These are phyloP conservation scores for Emericellopsis atlantica DNA, from an alignment of 2,329 filamentous ascomycete species.

Conservation along the genomic window DNA sequence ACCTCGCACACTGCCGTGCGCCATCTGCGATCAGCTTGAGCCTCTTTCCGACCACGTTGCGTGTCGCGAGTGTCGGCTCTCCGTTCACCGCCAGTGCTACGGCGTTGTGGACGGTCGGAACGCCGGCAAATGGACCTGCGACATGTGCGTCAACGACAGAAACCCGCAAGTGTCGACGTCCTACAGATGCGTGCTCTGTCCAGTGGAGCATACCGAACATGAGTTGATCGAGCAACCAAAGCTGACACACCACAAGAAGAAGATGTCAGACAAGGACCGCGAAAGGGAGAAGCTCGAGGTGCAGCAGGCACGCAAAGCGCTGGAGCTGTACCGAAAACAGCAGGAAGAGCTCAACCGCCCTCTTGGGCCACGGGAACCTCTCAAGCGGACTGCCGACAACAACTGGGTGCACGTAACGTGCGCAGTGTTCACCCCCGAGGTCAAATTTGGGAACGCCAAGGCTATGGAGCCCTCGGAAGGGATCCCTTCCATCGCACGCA, in stretches of 20 bases:
- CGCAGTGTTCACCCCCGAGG: conserved; percentile 81
- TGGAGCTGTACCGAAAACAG: conserved; percentile 69
- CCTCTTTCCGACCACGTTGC: conserved; percentile 59
- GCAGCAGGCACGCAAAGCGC: conserved; percentile 67
- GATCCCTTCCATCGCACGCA: conserved; percentile 66
- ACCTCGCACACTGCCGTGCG: conserved; percentile 68
- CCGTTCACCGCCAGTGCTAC: conserved; percentile 86
- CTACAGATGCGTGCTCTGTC: conserved; percentile 89
- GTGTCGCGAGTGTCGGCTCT: conserved; percentile 80
- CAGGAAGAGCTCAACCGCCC: conserved; percentile 80
- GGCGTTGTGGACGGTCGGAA: conserved; percentile 63
- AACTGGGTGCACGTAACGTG: conserved; percentile 98
- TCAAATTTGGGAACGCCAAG: conserved; percentile 80
- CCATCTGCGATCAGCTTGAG: conserved; percentile 67
- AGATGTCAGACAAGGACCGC: conserved; percentile 74
- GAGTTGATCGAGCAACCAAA: conserved; percentile 66
- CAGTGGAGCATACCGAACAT: conserved; percentile 66
- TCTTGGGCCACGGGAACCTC: conserved; percentile 69
- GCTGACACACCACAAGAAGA: conserved; percentile 56
- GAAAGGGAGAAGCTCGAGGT: conserved; percentile 81
- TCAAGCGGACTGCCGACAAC: conserved; percentile 91
- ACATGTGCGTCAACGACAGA: conserved; percentile 91
- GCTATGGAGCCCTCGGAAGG: conserved; percentile 80
- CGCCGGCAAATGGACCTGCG: conserved; percentile 79
- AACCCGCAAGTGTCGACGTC: conserved; percentile 85